Evolutionary conservation across 2,329 filamentous ascomycete species (phyloP), one percentile per base, ranked within the genome.

Genomic region (Neurospora crassa): DNA sequence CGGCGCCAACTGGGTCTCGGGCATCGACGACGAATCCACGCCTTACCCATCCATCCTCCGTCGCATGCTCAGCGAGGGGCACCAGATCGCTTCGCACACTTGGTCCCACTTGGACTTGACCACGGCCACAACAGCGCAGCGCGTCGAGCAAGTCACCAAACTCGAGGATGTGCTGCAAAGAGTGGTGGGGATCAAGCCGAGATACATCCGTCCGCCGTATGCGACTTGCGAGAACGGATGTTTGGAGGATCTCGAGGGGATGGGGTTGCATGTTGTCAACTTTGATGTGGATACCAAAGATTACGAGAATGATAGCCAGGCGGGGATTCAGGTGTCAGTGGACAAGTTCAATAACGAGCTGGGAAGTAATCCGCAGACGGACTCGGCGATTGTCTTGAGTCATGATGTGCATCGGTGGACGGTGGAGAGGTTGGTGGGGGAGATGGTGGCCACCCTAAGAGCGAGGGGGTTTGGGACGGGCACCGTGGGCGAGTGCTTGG

Each of bases 401-500:
- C 82, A 83, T 72, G 82, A 83, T 76, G 79, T 82, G n/a, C 79
- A 82, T 59, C 70, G 77, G 43, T 74, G 78, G 69, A 82, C 81
- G 6, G 79, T 78, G 5, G 69, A 75, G 6, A 76, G 78, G 41
- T 71, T 83, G 40, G 78, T 78, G 3, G 73, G 74, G 1, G 83
- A 79, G 76, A 85, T 86, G 83, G 76, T 86, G 20, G 72, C 79
- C 14, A 77, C 77, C 68, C 79, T 86, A 16, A 75, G 76, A 34
- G 74, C 77, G 3, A 79, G 82, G 20, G 86, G 85, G 0, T 83
- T 83, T 74, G 78, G 75, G 67, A 83, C 84, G 63, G 85, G 87
- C 40, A 87, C 87, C 1, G 83, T 89, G 5, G 88, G 86, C 0
- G 85, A 88, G 72, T 90, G 88, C 71, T 80, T 89, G 18, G 84